Conservation (phyloP, 192 early-diverging fungal species). For the Coemansia sp. region DNA sequence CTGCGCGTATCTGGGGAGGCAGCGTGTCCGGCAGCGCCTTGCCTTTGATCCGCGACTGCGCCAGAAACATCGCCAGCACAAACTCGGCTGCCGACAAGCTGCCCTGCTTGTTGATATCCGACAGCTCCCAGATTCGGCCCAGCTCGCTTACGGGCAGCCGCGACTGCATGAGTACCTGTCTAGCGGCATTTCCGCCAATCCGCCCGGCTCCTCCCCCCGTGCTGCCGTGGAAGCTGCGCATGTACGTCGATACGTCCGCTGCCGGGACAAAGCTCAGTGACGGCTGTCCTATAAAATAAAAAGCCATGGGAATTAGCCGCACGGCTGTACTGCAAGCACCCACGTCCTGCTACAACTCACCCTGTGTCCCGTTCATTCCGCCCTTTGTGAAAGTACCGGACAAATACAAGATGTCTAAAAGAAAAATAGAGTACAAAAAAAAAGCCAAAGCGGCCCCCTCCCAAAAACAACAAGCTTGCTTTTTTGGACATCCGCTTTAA, state of each 20-base stretch:
- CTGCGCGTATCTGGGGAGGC: slow-evolving; percentile 53
- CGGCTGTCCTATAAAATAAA: slow-evolving; percentile 18
- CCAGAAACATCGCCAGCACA: slow-evolving; percentile 65
- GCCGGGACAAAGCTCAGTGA: slow-evolving; percentile 40
- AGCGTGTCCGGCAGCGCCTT: slow-evolving; percentile 54
- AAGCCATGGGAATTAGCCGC: background rate
- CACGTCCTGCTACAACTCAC: slow-evolving; percentile 4
- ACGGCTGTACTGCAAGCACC: background rate
- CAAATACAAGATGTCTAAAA: slow-evolving; percentile 3
- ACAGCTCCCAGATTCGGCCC: slow-evolving; percentile 63
- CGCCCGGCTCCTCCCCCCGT: slow-evolving; percentile 11
- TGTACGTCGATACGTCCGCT: slow-evolving; percentile 21
- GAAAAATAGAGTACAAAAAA: slow-evolving; percentile 2
- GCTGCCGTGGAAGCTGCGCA: slow-evolving; percentile 26
- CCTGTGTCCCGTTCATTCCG: slow-evolving; percentile 5
- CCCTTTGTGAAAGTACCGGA: background rate
- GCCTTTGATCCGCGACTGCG: slow-evolving; percentile 58
- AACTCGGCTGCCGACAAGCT: slow-evolving; percentile 63
- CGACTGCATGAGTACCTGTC: slow-evolving; percentile 58
- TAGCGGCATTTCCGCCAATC: slow-evolving; percentile 55
- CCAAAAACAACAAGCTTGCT: too few relatives aligned
- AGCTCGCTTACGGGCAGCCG: slow-evolving; percentile 55
- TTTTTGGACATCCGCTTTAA: too few relatives aligned
- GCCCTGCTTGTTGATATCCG: slow-evolving; percentile 53
- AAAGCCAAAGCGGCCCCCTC: background rate